Conservation (phyloP, 2,329 filamentous ascomycete genomes). For the Stemphylium beticola region DNA sequence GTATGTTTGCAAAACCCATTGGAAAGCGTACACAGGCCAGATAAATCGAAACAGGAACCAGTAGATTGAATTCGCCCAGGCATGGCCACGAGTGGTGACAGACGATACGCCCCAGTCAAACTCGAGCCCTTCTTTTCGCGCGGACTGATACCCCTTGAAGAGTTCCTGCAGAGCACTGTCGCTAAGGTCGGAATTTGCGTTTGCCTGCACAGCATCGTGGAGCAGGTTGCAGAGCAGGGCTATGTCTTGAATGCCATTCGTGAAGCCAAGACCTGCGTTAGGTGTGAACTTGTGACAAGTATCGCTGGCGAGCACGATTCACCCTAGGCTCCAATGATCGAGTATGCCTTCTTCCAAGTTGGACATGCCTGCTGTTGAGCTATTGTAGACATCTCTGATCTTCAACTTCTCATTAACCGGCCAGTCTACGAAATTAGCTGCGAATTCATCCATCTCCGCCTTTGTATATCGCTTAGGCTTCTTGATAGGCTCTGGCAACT, state of each 20-base stretch:
- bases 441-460: not conserved
- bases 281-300: slow-evolving; percentile 7
- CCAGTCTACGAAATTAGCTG: slow-evolving; percentile 1
- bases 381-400: not conserved
- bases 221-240: slow-evolving; percentile 1
- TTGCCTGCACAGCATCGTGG: not conserved
- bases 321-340: slow-evolving; percentile 1
- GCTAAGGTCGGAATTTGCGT: not conserved
- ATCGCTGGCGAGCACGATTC: not conserved
- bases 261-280: not conserved
- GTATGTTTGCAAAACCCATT: not conserved
- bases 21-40: not conserved
- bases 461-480: slow-evolving; percentile 1
- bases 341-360: slow-evolving; percentile 2
- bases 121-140: not conserved
- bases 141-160: not conserved
- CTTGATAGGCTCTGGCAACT: not conserved
- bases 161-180: not conserved
- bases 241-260: not conserved
- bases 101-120: not conserved
- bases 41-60: not conserved
- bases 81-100: not conserved
- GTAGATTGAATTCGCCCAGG: not conserved
- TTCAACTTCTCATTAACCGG: slow-evolving; percentile 1
- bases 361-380: slow-evolving; percentile 1